Conservation (phyloP, 176 grass and related monocot species). For the Oryza meyeriana region DNA sequence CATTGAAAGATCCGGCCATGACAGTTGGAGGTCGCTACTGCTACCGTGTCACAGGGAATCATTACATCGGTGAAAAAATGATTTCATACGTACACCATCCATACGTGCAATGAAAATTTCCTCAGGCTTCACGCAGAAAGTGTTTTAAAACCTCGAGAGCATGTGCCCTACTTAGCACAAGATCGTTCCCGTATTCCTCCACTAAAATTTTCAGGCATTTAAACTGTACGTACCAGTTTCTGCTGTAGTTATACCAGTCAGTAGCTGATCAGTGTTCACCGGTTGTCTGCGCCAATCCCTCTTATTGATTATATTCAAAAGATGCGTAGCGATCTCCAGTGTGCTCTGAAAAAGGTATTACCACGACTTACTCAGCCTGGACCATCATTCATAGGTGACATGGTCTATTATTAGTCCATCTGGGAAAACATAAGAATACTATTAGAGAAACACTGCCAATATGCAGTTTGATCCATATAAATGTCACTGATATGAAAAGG, state of each 20-base stretch:
- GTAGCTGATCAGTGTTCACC: not conserved
- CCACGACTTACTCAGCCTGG: not conserved
- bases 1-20: not conserved
- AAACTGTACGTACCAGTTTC: not conserved
- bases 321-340: not conserved
- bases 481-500: not conserved
- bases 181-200: not conserved
- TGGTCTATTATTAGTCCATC: not conserved
- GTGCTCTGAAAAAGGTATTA: not conserved
- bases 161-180: not conserved
- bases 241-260: not conserved
- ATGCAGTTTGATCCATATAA: not conserved
- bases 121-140: not conserved
- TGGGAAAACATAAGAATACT: not conserved
- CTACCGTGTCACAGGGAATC: not conserved
- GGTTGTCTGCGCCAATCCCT: not conserved
- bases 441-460: not conserved
- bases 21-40: not conserved
- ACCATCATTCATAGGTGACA: not conserved
- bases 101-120: not conserved
- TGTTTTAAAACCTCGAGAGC: not conserved
- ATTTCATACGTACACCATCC: not conserved
- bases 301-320: not conserved
- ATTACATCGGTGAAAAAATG: not conserved
- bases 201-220: not conserved